A percentile compares a stretch with the other conserved stretches of the same genome.
Conservation (phyloP, 1,284 basidiomycete genomes). For the Porodaedalea pini region DNA sequence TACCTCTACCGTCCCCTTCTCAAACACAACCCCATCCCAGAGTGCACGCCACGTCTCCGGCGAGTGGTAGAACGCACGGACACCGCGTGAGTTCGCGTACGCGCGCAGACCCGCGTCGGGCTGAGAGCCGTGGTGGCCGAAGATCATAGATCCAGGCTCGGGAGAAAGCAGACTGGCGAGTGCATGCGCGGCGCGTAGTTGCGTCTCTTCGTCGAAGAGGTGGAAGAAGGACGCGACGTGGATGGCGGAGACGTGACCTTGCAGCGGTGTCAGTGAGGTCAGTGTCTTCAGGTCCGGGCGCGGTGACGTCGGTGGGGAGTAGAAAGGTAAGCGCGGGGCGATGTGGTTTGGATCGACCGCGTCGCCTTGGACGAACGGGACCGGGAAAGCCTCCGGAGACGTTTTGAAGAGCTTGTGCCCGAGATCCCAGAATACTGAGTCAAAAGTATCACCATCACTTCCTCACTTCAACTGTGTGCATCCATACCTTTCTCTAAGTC, state of each 20-base stretch:
- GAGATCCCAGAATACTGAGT: constrained; percentile 32
- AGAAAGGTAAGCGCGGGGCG: constrained; percentile 22
- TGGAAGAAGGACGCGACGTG: constrained; percentile 36
- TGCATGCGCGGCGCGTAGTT: constrained; percentile 30
- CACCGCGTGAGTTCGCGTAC: constrained; percentile 11
- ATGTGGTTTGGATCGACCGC: constrained; percentile 30
- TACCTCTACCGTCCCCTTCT: constrained; percentile 36
- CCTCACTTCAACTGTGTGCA: background rate
- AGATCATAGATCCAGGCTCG: constrained; percentile 37
- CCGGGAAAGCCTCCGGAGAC: constrained; percentile 30
- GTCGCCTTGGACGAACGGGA: constrained; percentile 33
- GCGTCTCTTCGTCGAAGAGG: constrained; percentile 34
- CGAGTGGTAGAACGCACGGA: constrained; percentile 30
- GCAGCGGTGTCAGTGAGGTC: constrained; percentile 34
- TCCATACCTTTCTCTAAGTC: constrained; percentile 26
- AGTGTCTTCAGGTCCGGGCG: constrained; percentile 26
- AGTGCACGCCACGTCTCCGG: constrained; percentile 40
- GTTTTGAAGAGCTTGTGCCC: constrained; percentile 35
- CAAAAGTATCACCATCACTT: background rate
- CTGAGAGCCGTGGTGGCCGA: constrained; percentile 32
- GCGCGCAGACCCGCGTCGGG: constrained; percentile 26
- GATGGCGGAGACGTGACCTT: constrained; percentile 31
- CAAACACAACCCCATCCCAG: constrained; percentile 42
- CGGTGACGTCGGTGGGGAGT: constrained; percentile 9
- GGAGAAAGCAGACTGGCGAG: constrained; percentile 33